These are phyloP conservation scores for Lactifluus echinatus DNA, from an alignment of 768 basidiomycete genomes.

Conservation along the genomic window DNA sequence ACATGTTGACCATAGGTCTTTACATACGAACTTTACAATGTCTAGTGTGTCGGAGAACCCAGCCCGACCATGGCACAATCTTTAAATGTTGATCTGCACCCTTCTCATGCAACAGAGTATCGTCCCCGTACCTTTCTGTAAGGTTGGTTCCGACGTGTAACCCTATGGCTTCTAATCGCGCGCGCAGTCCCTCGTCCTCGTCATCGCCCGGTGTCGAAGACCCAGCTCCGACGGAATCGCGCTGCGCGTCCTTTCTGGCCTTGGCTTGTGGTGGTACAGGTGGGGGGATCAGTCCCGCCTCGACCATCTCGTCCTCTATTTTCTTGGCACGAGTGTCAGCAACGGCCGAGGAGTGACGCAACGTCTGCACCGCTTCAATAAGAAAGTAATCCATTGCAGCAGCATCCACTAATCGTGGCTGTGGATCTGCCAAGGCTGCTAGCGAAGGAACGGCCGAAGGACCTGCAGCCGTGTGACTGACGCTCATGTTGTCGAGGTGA, in stretches of 20 bases:
- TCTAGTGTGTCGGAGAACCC: conserved; percentile 81
- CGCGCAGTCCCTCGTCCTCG: conserved; percentile 62
- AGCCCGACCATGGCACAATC: conserved; percentile 66
- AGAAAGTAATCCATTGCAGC: conserved; percentile 80
- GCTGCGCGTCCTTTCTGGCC: conserved; percentile 30
- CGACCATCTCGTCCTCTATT: conserved; percentile 70
- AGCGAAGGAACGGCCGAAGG: conserved; percentile 28
- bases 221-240: conserved; percentile 32
- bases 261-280: conserved; percentile 34
- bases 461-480: conserved; percentile 11
- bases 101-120: not conserved
- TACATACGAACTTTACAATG: conserved; percentile 91
- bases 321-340: conserved; percentile 59
- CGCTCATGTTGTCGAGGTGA: not conserved
- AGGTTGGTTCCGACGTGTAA: conserved; percentile 81
- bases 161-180: conserved; percentile 75
- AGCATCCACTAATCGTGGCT: conserved; percentile 50
- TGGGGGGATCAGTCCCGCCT: conserved; percentile 62
- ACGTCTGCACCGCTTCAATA: conserved; percentile 67
- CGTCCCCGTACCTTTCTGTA: conserved; percentile 59
- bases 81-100: conserved; percentile 25
- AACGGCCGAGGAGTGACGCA: conserved; percentile 65
- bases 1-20: conserved; percentile 86
- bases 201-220: conserved; percentile 37
- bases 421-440: conserved; percentile 56